Base-by-base conservation (phyloP, 345 rosid species). In the Citrus sp. region DNA sequence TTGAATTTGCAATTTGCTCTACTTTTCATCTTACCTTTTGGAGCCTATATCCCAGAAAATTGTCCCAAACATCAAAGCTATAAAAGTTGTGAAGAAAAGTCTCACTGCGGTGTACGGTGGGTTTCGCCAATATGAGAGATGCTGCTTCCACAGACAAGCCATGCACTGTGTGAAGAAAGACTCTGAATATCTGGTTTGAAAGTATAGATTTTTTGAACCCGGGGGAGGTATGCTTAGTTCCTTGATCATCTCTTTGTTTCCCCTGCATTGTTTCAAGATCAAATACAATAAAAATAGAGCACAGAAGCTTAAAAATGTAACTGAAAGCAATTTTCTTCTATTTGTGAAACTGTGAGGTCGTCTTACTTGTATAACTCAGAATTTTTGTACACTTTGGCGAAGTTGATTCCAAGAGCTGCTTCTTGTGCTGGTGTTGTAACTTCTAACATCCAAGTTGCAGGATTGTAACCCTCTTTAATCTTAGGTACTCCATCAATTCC, bases 401-500 rank as follows among this genome's bases (percentile, higher is more conserved):
- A 89, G 77, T 88, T 77, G 54, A 86, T 68, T 58, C 81, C 85
- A 19, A 89, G 87, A 63, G 83, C 69, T 51, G 55, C 78, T 87
- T 90, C 94, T 77, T 82, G 85, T 68, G 87, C 77, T 56, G 86
- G 77, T 18, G 91, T 14, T 37, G 94, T 91, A 70, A 88, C 83
- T 70, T 91, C 94, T 76, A 91, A 85, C 94, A 91, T 91, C 92
- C 94, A 91, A 10, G 94, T 88, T 55, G 94, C 94, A 14, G 94
- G 94, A 83, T 91, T 91, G 72, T 89, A 85, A 37, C 92, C 94
- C 56, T 91, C 88, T 67, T 79, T 89, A 27, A 91, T 88, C 73
- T 82, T 88, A 2, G 88, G 87, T 61, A 89, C 82, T 75, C 90
- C 90, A 27, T 78, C 78, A 27, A 85, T 86, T 79, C 65, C 91